These are phyloP conservation scores for Iodosphaeria phyllophila DNA, from an alignment of 2,329 filamentous ascomycete species.

Conservation along the genomic window DNA sequence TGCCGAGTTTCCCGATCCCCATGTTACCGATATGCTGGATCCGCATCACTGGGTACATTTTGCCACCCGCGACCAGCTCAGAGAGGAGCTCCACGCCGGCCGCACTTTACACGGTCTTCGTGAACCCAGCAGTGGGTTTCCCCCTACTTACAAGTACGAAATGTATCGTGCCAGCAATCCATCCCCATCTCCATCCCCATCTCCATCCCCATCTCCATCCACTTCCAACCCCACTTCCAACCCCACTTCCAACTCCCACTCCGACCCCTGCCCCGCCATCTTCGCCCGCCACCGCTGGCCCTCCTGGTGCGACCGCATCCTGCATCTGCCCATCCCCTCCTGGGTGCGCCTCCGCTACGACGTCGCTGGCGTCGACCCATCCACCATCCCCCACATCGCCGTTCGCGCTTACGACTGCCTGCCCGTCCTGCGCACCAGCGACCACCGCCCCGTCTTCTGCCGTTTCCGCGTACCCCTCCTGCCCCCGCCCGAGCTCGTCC, in stretches of 20 bases:
- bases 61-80: conserved; percentile 62
- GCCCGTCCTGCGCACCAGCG: conserved; percentile 63
- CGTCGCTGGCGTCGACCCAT: no score
- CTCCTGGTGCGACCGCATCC: conserved; percentile 80
- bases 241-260: no score
- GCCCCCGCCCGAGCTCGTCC: conserved; percentile 16
- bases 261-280: no score
- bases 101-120: conserved; percentile 60
- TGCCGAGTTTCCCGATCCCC: conserved; percentile 49
- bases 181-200: no score
- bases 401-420: conserved; percentile 57
- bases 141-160: conserved; percentile 83
- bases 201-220: no score
- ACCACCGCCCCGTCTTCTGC: conserved; percentile 72
- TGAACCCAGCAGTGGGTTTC: conserved; percentile 60
- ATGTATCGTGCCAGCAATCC: conserved; percentile 2
- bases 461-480: conserved; percentile 47
- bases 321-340: conserved; percentile 48
- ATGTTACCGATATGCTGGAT: conserved; percentile 28
- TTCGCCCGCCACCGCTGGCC: conserved; percentile 78
- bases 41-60: conserved; percentile 46
- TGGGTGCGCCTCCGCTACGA: conserved; percentile 19
- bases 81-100: conserved; percentile 45
- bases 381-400: conserved; percentile 19
- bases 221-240: no score